phyloP scores from a whole-genome alignment of 352 stramenopile genomes.

The Pythium biforme region DNA sequence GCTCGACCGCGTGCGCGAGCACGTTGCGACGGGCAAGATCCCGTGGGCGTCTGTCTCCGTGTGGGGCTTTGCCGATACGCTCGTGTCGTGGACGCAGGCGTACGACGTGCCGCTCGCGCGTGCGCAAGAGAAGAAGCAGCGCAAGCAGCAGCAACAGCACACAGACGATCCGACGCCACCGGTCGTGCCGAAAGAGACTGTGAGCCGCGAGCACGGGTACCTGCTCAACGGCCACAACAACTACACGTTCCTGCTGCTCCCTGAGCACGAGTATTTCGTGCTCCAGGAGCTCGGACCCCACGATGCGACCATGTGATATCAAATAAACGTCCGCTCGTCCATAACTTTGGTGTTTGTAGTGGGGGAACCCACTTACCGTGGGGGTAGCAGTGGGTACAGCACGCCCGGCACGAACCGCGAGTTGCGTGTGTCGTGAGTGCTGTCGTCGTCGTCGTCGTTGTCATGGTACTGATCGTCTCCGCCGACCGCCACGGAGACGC shows the following conservation, averaged over 20 bases:
- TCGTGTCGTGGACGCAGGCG: constrained; percentile 69
- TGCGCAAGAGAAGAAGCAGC: constrained; percentile 21
- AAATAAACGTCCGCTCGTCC: not conserved
- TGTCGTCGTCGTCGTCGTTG: constrained; percentile 8
- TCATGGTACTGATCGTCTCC: constrained; percentile 16
- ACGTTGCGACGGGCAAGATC: constrained; percentile 46
- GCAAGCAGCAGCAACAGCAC: constrained; percentile 6
- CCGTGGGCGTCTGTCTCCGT: constrained; percentile 71
- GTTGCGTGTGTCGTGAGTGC: constrained; percentile 21
- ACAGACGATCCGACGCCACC: not conserved
- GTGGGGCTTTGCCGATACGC: constrained; percentile 76
- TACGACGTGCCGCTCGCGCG: constrained; percentile 23
- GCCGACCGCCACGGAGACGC: constrained; percentile 10
- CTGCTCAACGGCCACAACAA: constrained; percentile 77
- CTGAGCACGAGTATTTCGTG: constrained; percentile 69
- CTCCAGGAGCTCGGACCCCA: constrained; percentile 69
- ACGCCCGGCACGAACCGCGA: constrained; percentile 56
- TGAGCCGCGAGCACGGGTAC: constrained; percentile 63
- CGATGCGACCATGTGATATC: constrained; percentile 42
- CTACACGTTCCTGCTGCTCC: constrained; percentile 70
- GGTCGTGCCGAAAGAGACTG: not conserved
- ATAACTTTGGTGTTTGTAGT: not conserved
- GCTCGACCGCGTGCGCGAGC: constrained; percentile 47
- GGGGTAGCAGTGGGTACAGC: constrained; percentile 56
- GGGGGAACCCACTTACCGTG: constrained; percentile 17